These are phyloP conservation scores for Calycina marina DNA, from an alignment of 2,329 filamentous ascomycete genomes.

Conservation along the genomic window DNA sequence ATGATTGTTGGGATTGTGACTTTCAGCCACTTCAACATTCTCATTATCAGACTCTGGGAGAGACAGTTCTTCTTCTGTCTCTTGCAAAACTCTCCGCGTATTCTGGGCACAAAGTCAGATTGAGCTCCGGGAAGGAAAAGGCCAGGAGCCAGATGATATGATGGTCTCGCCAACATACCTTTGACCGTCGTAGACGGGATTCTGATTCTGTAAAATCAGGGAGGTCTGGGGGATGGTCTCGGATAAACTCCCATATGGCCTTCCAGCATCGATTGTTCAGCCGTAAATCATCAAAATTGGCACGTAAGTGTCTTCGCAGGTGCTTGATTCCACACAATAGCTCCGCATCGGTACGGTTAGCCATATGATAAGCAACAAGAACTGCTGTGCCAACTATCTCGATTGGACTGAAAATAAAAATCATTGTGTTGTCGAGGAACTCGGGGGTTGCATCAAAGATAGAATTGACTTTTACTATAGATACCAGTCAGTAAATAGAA, in stretches of 20 bases:
- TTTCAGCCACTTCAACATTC: too few relatives aligned
- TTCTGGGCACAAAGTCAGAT: neutral
- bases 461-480: conserved; percentile 14
- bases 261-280: conserved; percentile 23
- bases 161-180: too few relatives aligned
- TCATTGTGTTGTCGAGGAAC: conserved; percentile 17
- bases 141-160: too few relatives aligned
- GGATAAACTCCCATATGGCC: conserved; percentile 20
- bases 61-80: neutral
- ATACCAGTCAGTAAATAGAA: too few relatives aligned
- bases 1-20: too few relatives aligned
- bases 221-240: conserved; percentile 1
- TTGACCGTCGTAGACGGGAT: neutral
- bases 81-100: neutral
- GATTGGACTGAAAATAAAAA: conserved; percentile 23
- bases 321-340: conserved; percentile 22
- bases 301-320: conserved; percentile 20
- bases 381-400: conserved; percentile 23
- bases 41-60: too few relatives aligned
- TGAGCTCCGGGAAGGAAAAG: too few relatives aligned
- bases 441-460: conserved; percentile 19
- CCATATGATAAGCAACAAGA: conserved; percentile 20
- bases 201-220: neutral
- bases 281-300: conserved; percentile 22
- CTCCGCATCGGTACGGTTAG: conserved; percentile 15